Percentiles rank a stretch among this genome's conserved stretches.
These are phyloP conservation scores for Tubosaeta sp. DNA, from an alignment of 768 basidiomycete species.

Conservation along the genomic window DNA sequence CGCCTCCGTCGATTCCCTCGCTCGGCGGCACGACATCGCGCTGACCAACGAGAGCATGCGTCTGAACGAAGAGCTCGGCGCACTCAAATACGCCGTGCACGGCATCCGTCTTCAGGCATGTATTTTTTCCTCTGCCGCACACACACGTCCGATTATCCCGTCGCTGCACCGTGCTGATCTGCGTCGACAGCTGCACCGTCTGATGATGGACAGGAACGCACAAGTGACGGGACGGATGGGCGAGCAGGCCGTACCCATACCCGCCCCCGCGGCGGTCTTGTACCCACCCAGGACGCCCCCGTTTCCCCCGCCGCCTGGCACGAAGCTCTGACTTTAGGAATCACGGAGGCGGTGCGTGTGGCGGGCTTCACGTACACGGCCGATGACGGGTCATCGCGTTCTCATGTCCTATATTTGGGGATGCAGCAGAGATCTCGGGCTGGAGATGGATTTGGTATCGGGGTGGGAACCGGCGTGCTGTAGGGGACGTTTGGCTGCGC, in stretches of 20 bases:
- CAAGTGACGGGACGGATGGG: slow-evolving; percentile 45
- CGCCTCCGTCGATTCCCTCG: slow-evolving; percentile 56
- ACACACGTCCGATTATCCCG: background rate
- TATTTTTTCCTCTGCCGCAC: slow-evolving; percentile 5
- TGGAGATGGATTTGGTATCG: no score
- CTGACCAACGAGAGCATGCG: slow-evolving; percentile 68
- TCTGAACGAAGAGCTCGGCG: slow-evolving; percentile 69
- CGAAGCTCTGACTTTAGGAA: slow-evolving; percentile 23
- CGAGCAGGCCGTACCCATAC: slow-evolving; percentile 24
- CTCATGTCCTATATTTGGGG: background rate
- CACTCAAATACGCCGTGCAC: slow-evolving; percentile 63
- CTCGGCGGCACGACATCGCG: slow-evolving; percentile 59
- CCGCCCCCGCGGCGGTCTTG: slow-evolving; percentile 16
- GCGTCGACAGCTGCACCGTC: slow-evolving; percentile 49
- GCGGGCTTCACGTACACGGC: background rate
- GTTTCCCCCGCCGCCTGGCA: slow-evolving; percentile 28
- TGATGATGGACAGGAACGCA: slow-evolving; percentile 75
- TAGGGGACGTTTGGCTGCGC: no score
- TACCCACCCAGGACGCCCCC: slow-evolving; percentile 29
- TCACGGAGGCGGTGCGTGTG: slow-evolving; percentile 1
- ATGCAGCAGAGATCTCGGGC: no score
- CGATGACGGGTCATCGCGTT: background rate
- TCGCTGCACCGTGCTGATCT: slow-evolving; percentile 13
- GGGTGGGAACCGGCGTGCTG: background rate
- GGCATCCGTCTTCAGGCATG: slow-evolving; percentile 76